Evolutionary conservation across 176 grass and related monocot species (phyloP), one percentile per base, ranked within the genome.

Genomic region (Calamus simplicifolius): DNA sequence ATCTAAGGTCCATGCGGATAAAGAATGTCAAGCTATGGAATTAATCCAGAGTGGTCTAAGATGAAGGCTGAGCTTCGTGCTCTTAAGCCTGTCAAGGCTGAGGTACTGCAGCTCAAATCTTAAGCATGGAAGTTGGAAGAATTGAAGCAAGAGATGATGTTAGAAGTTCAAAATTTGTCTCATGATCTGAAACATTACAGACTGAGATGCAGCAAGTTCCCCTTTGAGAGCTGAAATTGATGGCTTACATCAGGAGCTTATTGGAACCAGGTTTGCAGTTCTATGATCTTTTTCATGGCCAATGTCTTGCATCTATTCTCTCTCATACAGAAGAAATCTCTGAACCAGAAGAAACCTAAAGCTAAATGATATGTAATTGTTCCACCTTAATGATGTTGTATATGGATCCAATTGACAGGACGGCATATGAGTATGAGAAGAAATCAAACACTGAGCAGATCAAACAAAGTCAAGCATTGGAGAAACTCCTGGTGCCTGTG

Each of bases 31-130:
- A 54, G 59, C 59, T 4, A 71, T 73, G 19, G 73, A 77, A 8
- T 59, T 79, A 50, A 86, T 86, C 66, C 68, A 77, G 38, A 77
- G 61, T n/a, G 63, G 68, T 25, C 58, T 70, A 66, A 68, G 48
- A 19, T 86, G 48, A 73, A 81, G 62, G 83, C 57, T n/a, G 63
- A 81, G 38, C 51, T 86, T 58, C 68, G 49, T 25, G 30, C 62
- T 12, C 43, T 77, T 48, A 64, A 77, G 53, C 69, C 63, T 15
- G 16, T 77, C 49, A 74, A 55, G 64, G 49, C 4, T 3, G n/a
- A n/a, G n/a, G 52, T 19, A 18, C 18, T 73, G 58, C 57, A 54
- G 19, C 57, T 81, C 21, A 54, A 48, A 19, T 50, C 52, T 27
- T 69, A 86, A 27, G 38, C 52, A 28, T 29, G 27, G 52, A 69